Conservation (phyloP, 2,329 filamentous ascomycete genomes). For the Neonectria hederae region DNA sequence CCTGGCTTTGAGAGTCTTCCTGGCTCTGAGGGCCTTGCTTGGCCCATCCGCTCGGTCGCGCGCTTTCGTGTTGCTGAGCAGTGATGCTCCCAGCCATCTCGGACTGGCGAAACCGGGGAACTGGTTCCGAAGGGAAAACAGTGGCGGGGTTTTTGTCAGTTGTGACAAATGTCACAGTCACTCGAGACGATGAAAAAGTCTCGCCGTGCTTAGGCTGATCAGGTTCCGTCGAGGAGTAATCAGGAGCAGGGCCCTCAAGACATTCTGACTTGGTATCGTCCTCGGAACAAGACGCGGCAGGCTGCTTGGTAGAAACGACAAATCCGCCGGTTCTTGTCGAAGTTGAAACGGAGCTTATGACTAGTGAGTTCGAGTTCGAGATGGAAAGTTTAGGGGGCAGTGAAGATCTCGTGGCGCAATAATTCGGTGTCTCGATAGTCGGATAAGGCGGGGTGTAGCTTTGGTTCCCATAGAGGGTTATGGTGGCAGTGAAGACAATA, state of each 20-base stretch:
- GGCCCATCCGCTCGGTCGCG: slow-evolving; percentile 8
- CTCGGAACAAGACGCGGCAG: slow-evolving; percentile 18
- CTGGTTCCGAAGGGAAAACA: slow-evolving; percentile 50
- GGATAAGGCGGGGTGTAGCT: slow-evolving; percentile 58
- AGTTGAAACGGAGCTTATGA: background rate
- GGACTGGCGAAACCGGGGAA: slow-evolving; percentile 51
- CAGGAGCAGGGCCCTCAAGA: slow-evolving; percentile 4
- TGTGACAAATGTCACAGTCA: slow-evolving; percentile 57
- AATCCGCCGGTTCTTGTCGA: background rate
- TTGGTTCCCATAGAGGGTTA: slow-evolving; percentile 58
- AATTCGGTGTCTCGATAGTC: slow-evolving; percentile 50
- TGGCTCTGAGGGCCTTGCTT: background rate
- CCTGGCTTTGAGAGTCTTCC: background rate
- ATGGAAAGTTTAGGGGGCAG: background rate
- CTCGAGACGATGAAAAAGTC: slow-evolving; percentile 26
- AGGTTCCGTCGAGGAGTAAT: slow-evolving; percentile 11
- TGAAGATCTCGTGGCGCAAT: slow-evolving; percentile 45
- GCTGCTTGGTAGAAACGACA: slow-evolving; percentile 25
- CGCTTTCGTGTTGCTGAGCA: slow-evolving; percentile 36
- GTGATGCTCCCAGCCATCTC: slow-evolving; percentile 13
- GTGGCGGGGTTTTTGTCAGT: slow-evolving; percentile 66
- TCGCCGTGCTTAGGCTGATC: slow-evolving; percentile 8
- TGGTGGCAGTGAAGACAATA: slow-evolving; percentile 59
- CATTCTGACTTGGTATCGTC: slow-evolving; percentile 8
- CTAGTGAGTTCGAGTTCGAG: background rate